These are phyloP conservation scores for Stylosanthes scabra DNA, from an alignment of 331 rosid genomes.

Conservation along the genomic window DNA sequence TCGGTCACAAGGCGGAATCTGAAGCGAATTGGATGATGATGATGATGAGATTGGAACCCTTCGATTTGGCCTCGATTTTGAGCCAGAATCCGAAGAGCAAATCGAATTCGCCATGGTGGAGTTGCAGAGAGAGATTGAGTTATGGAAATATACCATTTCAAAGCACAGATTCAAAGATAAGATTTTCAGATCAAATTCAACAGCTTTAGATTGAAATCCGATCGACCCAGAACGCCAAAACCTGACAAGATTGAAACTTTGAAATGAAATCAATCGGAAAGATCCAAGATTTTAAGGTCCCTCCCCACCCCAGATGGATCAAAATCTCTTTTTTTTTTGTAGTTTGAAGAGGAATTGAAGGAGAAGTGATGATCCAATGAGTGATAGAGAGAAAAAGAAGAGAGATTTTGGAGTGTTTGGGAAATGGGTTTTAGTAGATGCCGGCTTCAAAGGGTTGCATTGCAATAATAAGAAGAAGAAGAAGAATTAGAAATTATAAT, in stretches of 20 bases:
- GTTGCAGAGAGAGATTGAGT: slow-evolving; percentile 94
- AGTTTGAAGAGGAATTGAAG: slow-evolving; percentile 4
- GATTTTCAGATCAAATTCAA: slow-evolving; percentile 55
- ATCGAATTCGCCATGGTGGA: slow-evolving; percentile 68
- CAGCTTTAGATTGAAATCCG: slow-evolving; percentile 40
- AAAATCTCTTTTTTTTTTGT: not conserved
- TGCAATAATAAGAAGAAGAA: slow-evolving; percentile 35
- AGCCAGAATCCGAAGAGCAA: slow-evolving; percentile 52
- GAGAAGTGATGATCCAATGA: slow-evolving; percentile 43
- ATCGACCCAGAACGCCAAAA: slow-evolving; percentile 54
- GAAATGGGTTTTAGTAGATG: slow-evolving; percentile 42
- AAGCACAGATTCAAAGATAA: not conserved
- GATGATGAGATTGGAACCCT: slow-evolving; percentile 54
- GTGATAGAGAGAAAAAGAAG: not conserved
- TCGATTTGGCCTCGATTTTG: slow-evolving; percentile 62
- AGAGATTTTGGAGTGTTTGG: not conserved
- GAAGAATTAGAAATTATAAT: too few species aligned
- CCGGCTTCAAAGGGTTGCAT: slow-evolving; percentile 42
- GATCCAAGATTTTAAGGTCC: slow-evolving; percentile 49
- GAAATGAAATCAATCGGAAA: slow-evolving; percentile 27
- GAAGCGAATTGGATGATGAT: slow-evolving; percentile 46
- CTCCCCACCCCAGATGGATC: slow-evolving; percentile 39
- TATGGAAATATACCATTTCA: slow-evolving; percentile 96
- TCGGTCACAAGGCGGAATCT: slow-evolving; percentile 66
- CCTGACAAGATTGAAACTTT: slow-evolving; percentile 29